phyloP scores from a whole-genome alignment of 768 basidiomycete species.

The Candolleomyces efflorescens region DNA sequence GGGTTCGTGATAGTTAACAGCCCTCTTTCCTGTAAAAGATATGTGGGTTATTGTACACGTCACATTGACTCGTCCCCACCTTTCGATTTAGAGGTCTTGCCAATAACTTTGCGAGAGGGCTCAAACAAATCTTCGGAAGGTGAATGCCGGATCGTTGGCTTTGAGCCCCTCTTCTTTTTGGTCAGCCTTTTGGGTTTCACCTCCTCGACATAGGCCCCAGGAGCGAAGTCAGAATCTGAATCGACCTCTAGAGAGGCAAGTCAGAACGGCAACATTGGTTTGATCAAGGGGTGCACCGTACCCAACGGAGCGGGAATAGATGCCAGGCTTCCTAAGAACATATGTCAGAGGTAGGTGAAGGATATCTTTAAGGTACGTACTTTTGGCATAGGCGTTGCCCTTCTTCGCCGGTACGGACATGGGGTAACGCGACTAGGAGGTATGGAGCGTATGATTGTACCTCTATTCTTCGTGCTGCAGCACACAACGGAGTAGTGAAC shows the following conservation, averaged over 20 bases:
- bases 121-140: not conserved
- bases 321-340: conserved; percentile 23
- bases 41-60: not conserved
- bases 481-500: too few relatives aligned
- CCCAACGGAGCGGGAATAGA: conserved; percentile 35
- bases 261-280: not conserved
- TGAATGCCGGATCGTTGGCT: not conserved
- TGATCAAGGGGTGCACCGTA: conserved; percentile 12
- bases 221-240: conserved; percentile 48
- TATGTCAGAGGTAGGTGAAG: not conserved
- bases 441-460: too few relatives aligned
- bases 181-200: not conserved
- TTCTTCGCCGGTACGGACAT: conserved; percentile 2
- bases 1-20: conserved; percentile 8
- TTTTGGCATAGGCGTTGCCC: conserved; percentile 21
- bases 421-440: too few relatives aligned
- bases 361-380: conserved; percentile 12
- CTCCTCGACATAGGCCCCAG: conserved; percentile 34
- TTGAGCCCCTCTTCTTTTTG: conserved; percentile 11
- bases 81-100: not conserved
- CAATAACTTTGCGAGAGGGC: not conserved
- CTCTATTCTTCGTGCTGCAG: too few relatives aligned
- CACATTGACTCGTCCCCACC: not conserved
- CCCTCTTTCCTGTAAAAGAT: not conserved
- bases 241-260: conserved; percentile 32